Evolutionary conservation across 352 stramenopile species (phyloP), one percentile per base, ranked within the genome.

Genomic region (Phytophthora meadii): DNA sequence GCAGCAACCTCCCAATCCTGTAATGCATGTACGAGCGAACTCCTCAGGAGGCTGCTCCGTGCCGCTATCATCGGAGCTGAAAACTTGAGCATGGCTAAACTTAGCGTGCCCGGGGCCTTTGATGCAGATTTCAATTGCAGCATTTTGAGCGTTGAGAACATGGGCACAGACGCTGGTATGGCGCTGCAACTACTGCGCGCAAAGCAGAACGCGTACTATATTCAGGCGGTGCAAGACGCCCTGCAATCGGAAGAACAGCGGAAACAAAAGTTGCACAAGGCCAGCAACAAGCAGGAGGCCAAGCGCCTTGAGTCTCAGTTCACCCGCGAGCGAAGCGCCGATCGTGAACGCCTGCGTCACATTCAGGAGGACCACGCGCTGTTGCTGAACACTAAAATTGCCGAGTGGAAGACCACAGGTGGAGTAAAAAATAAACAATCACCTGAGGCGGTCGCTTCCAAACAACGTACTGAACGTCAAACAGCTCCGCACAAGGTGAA

Each of bases 351-450:
- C 14, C 65, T 90, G 47, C 71, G 65, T 22, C 80, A 87, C n/a
- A 84, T 90, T 22, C 73, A 85, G 49, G 80, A 88, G 42, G 79
- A 90, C 57, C 80, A 89, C 41, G 54, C 70, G 17, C 36, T 89
- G 51, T 69, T 89, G 24, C 40, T 88, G 14, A 75, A 70, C 11
- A 70, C 71, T 14, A 90, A 88, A 64, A 66, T 83, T 19, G 67
- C 65, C 5, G 73, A 90, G 46, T 89, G 79, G 82, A 88, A 79
- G 53, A 53, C 64, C 7, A 61, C 70, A 14, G 79, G 73, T 1
- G 68, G 75, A 6, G 19, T 60, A 32, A 22, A 22, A 22, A 12
- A 32, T 0, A 68, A 57, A 22, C 36, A 61, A 25, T 11, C 37
- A 9, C 25, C 37, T n/a, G 32, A 70, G 14, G 54, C 19, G 11